Evolutionary conservation across 192 early-diverging fungal genomes (phyloP), one percentile per base, ranked within the genome.

Genomic region (Coemansia sp.): DNA sequence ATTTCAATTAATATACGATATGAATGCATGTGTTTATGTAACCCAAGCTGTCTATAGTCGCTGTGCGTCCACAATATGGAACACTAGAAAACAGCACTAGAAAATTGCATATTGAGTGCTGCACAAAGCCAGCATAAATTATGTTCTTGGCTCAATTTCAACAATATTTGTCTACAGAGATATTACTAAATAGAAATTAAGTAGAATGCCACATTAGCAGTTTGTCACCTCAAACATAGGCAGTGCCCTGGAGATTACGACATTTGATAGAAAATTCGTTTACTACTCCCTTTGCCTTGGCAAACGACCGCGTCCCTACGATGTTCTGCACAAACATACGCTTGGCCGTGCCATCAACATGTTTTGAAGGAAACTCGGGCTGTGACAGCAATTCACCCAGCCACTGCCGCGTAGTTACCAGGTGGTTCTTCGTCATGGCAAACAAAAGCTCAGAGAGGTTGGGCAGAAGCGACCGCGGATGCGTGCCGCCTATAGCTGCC

Each of bases 381-480:
- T 61, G 55, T 2, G 61, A 63, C n/a, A 82, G 58, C 20, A 73
- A 53, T 58, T 74, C 71, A 0, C 63, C 30, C 57, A 77, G 65
- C 66, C 66, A 68, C 39, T 23, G 33, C 23, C 60, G 56, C 34
- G 31, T 43, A 6, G 62, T 26, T 7, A 18, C 34, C 0, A 65
- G 71, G 56, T 82, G 74, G 61, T 82, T 37, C 45, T 59, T 69
- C 35, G 66, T 61, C 67, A 82, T 73, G 12, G 79, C 67, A 63
- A 71, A 77, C 64, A 82, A 43, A 18, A 82, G 79, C 67, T 82
- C 79, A 3, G 74, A 29, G 42, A 82, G 55, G 12, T 61, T 67
- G 15, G 79, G 71, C 59, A 82, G 64, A 61, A 75, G 71, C 52
- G 79, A 82, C 23, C 79, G 74, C 12, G 79, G 79, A 20, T 71